A percentile compares a stretch with the other conserved stretches of the same genome.
Conservation (phyloP, 768 basidiomycete species). For the Termitomyces sp. region DNA sequence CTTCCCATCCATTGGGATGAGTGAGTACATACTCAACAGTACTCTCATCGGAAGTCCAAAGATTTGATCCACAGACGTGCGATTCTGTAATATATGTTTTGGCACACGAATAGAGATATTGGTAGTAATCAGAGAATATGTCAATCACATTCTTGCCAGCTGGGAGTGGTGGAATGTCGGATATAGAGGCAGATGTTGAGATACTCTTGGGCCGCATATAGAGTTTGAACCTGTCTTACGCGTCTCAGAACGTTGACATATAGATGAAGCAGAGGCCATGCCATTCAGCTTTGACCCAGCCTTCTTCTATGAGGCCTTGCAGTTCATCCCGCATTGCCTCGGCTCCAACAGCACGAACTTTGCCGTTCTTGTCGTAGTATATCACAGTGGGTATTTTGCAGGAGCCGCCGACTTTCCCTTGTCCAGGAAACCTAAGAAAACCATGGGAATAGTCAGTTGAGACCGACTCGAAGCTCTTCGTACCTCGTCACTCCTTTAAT, state of each 20-base stretch:
- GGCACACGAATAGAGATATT: neutral
- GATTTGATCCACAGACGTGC: neutral
- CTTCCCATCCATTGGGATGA: neutral
- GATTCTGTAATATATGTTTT: neutral
- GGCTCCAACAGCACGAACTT: conserved; percentile 38
- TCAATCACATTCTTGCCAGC: neutral
- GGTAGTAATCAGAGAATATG: neutral
- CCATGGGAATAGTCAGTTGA: neutral
- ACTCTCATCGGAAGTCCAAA: neutral
- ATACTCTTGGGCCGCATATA: neutral
- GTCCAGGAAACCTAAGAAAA: conserved; percentile 38
- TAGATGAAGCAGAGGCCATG: conserved; percentile 11
- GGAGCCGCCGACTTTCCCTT: conserved; percentile 39
- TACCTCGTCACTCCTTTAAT: conserved; percentile 41
- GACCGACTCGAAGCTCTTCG: neutral
- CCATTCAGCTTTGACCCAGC: conserved; percentile 49
- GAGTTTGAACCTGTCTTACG: neutral
- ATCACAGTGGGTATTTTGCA: conserved; percentile 44
- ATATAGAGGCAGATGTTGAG: neutral
- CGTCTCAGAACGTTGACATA: neutral
- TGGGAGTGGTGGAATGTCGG: neutral
- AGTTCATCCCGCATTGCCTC: conserved; percentile 24
- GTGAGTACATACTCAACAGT: neutral
- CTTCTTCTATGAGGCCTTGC: conserved; percentile 35
- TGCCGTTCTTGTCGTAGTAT: conserved; percentile 39